Evolutionary conservation across 257 asterid species (phyloP), one percentile per base, ranked within the genome.

Genomic region (Nicotiana tomentosiformis): DNA sequence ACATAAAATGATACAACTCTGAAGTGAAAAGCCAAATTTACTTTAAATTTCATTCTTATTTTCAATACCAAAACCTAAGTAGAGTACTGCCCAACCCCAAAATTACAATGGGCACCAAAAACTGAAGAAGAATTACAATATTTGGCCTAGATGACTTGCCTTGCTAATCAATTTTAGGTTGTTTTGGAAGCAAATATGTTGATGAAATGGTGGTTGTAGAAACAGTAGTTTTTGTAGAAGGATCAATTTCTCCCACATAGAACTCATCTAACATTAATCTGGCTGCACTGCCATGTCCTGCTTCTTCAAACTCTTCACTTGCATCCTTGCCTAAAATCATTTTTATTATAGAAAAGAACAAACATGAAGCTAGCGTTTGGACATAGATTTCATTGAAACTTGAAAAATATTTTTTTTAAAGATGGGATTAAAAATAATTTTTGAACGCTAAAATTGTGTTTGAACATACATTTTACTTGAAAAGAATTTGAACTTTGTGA

Each of bases 281-380:
- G 26, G 98, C 97, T 2, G 94, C 91, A 68, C 98, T 93, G 0
- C 98, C 98, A 82, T 92, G 98, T 0, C 98, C 97, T 32, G 89
- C 94, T 17, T 89, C 92, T 88, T 93, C 98, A 64, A 93, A 93
- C 78, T 92, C 95, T 62, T 92, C 90, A 65, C 96, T 92, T 43
- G 93, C 96, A 76, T 92, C 98, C 83, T 84, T 90, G 1, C 97
- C 98, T 93, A 65, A 15, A 39, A 53, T 16, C 18, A 51, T 7
- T 11, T 33, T 4, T 4, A 0, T 29, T 49, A 18, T 46, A 14
- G 1, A 14, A 8, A 20, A 32, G 49, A 64, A 66, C 1, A 35
- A 66, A 14, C 1, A 43, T 9, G 51, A 32, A 3, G 5, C 35
- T 3, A 32, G 35, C 35, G 35, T 32, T 32, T 32, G 35, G 0